Base-by-base conservation (phyloP, 2,329 filamentous ascomycete species). In the Fusarium lateritium region DNA sequence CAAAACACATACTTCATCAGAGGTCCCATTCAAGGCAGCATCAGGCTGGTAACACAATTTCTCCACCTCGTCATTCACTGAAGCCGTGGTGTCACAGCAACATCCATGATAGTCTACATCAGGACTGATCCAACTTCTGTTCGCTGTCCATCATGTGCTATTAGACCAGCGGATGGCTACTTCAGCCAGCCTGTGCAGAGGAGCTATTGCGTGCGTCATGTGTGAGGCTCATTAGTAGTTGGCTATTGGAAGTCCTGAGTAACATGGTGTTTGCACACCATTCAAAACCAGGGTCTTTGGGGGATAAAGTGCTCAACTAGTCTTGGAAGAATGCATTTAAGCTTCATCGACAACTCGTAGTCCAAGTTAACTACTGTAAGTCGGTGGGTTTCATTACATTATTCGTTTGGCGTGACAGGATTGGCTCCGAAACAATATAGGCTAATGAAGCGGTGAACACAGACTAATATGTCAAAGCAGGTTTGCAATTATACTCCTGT, bases 381-480 rank as follows among this genome's bases (percentile, higher is more conserved):
- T 26, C 13, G 19, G 40, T 24, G 46, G n/a, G 31, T 38, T 51
- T 22, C 13, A 51, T 31, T 21, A 26, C 26, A 40, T 34, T 28
- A 56, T 45, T 22, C 17, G 15, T 38, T 34, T 34, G 26, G 46
- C 24, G 53, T 7, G 14, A 52, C 24, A 47, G 19, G 47, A 57
- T 64, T 46, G 33, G 45, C 44, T 10, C 21, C 38, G 17, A 38
- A 28, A 11, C 21, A 24, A 36, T 36, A 7, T 17, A 47, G 64
- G 19, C 28, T 42, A 46, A 38, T 13, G 45, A 46, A 52, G 60
- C 62, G 62, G 60, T 65, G 60, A 65, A 59, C 38, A 21, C 42
- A 50, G 31, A 38, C 40, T 59, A 65, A 46, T 15, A 9, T 13
- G 13, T 4, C 17, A 19, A 14, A 15, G 19, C 26, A 28, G 26